Evolutionary conservation across 2,329 filamentous ascomycete genomes (phyloP), one percentile per base, ranked within the genome.

Genomic region (Penicillium nordicum): DNA sequence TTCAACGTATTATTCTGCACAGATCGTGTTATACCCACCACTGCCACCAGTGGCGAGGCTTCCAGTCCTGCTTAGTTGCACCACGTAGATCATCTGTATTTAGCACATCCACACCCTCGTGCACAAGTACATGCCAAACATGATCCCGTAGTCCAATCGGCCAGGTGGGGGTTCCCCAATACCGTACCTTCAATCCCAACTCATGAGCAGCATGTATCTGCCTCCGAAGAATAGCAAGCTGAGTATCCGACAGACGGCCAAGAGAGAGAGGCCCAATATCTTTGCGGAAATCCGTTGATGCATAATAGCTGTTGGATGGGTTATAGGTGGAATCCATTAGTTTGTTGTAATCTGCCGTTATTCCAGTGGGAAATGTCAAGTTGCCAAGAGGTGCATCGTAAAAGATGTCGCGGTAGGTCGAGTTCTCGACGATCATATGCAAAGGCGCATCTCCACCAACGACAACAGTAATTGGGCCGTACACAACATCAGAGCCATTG

Each of bases 261-360:
- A 69, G 78, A 76, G 70, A 79, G 44, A 79, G 62, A 14, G 64
- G 60, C 2, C 85, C 87, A 14, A 90, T 76, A 1, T 79, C 69
- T 4, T 70, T 66, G 18, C 70, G 72, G 66, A 89, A 86, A 16
- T 82, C 80, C 3, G 80, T 79, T 46, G 82, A 86, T 18, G 87
- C 84, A 69, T 89, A 90, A 72, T 84, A 86, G 4, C 84, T 87
- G 69, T 88, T 90, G 18, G 74, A 72, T 1, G 65, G 55, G 64
- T 79, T 78, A 72, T 81, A 87, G 1, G 38, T n/a, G 0, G 46
- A 48, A 3, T 30, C 32, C 41, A 23, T 8, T 14, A 5, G 1
- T 1, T 5, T 29, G 14, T 34, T 44, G 27, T 37, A n/a, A 14
- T 30, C 12, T n/a, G 25, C 14, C 12, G 25, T 18, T 14, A 40